Evolutionary conservation across 345 rosid species (phyloP), one percentile per base, ranked within the genome.

Genomic region (Durio zibethinus): DNA sequence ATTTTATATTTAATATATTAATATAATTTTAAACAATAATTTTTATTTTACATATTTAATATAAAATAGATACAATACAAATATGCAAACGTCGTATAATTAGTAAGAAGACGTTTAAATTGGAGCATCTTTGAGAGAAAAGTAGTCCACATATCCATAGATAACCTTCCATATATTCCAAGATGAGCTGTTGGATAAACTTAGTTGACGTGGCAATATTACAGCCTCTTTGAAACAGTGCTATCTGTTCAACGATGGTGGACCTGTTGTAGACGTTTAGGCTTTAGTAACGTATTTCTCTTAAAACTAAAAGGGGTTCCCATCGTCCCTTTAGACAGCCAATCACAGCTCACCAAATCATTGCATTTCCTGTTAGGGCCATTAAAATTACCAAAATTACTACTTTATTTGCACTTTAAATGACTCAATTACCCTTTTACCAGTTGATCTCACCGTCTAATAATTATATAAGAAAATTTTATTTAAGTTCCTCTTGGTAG

Each of bases 261-360:
- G 65, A 67, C 47, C 10, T 16, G 27, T 35, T 65, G 33, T 70
- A 60, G 57, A 68, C 76, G 64, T 5, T 14, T 59, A 47, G 52
- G 5, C 8, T 33, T 35, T 53, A 53, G 27, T 20, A 48, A 72
- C 21, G 8, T 27, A 16, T 14, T n/a, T 43, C 38, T 53, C 62
- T 60, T 16, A 23, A 25, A 61, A 33, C 18, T 47, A 15, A 23
- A 25, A 9, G 11, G 33, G 63, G 64, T 57, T 77, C 23, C 73
- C 60, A 76, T 77, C 79, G 85, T 75, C 80, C 72, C 81, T 68
- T 72, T 12, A 27, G 53, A n/a, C 57, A 65, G 25, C 84, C 83
- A 79, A 64, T 79, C 79, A 77, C 83, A 75, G 40, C 83, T 79
- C 79, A 42, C 82, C 77, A 77, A 83, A 45, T 82, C 77, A 79